These are phyloP conservation scores for Russula dissimulans DNA, from an alignment of 768 basidiomycete species.

Conservation along the genomic window DNA sequence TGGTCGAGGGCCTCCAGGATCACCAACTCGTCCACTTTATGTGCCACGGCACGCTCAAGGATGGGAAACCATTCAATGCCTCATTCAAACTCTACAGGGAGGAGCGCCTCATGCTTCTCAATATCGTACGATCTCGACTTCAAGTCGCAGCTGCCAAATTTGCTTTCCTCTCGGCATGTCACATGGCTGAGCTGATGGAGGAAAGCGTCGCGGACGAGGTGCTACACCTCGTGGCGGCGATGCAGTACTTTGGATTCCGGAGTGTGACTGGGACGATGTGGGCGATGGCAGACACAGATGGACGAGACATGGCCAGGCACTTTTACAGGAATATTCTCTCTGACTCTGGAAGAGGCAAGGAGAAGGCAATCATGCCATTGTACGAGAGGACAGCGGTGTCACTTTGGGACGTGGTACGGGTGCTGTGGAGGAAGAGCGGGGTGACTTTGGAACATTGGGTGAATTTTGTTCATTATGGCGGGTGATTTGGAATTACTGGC, in stretches of 20 bases:
- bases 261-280: neutral
- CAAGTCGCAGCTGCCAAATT: neutral
- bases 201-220: constrained; percentile 2
- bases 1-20: neutral
- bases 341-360: neutral
- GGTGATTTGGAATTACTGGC: no score
- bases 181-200: neutral
- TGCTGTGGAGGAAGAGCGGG: neutral
- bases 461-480: neutral
- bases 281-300: neutral
- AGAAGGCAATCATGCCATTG: neutral
- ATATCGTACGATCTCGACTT: neutral
- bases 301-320: neutral
- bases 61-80: neutral
- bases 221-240: constrained; percentile 5
- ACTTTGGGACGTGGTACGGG: neutral
- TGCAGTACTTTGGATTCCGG: constrained; percentile 12
- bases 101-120: neutral
- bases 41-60: constrained; percentile 2
- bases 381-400: neutral
- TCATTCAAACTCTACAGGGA: neutral
- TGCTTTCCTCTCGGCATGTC: neutral
- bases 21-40: neutral
- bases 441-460: neutral
- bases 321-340: neutral